These are phyloP conservation scores for Spiromastix sp. DNA, from an alignment of 2,329 filamentous ascomycete genomes.

Conservation along the genomic window DNA sequence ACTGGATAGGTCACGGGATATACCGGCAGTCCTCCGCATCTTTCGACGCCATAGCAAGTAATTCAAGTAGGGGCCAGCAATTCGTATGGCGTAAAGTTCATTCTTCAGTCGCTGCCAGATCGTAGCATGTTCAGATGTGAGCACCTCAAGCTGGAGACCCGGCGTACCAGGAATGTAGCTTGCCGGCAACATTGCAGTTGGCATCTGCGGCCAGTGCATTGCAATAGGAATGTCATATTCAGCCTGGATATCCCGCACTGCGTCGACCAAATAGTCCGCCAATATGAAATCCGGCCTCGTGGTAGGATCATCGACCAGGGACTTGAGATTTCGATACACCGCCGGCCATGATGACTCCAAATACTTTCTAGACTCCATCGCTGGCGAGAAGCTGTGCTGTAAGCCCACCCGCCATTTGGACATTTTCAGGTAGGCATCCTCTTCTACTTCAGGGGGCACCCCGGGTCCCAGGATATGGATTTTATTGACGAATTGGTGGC, in stretches of 20 bases:
- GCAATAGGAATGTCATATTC: slow-evolving; percentile 31
- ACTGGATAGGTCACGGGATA: slow-evolving; percentile 20
- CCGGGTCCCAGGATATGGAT: slow-evolving; percentile 24
- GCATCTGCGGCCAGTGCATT: slow-evolving; percentile 34
- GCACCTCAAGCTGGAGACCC: slow-evolving; percentile 31
- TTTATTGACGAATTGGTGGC: slow-evolving; percentile 20
- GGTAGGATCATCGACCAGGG: slow-evolving; percentile 13
- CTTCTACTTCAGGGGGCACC: slow-evolving; percentile 18
- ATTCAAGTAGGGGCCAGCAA: slow-evolving; percentile 20
- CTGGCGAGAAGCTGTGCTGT: slow-evolving; percentile 20
- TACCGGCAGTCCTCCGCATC: slow-evolving; percentile 27
- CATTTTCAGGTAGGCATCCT: slow-evolving; percentile 29
- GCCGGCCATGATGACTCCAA: slow-evolving; percentile 30
- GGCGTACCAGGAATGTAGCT: slow-evolving; percentile 34
- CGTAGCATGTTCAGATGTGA: slow-evolving; percentile 32
- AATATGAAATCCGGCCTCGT: slow-evolving; percentile 31
- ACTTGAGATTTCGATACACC: slow-evolving; percentile 17
- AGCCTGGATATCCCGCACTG: slow-evolving; percentile 29
- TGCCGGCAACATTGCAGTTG: slow-evolving; percentile 26
- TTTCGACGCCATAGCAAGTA: slow-evolving; percentile 21
- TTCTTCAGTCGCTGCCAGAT: slow-evolving; percentile 28
- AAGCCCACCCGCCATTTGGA: slow-evolving; percentile 23
- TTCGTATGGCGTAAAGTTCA: slow-evolving; percentile 23
- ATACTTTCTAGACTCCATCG: slow-evolving; percentile 27
- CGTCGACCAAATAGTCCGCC: slow-evolving; percentile 37